Percentiles rank a stretch among this genome's conserved stretches.
These are phyloP conservation scores for Podila verticillata DNA, from an alignment of 192 early-diverging fungal genomes.

Conservation along the genomic window DNA sequence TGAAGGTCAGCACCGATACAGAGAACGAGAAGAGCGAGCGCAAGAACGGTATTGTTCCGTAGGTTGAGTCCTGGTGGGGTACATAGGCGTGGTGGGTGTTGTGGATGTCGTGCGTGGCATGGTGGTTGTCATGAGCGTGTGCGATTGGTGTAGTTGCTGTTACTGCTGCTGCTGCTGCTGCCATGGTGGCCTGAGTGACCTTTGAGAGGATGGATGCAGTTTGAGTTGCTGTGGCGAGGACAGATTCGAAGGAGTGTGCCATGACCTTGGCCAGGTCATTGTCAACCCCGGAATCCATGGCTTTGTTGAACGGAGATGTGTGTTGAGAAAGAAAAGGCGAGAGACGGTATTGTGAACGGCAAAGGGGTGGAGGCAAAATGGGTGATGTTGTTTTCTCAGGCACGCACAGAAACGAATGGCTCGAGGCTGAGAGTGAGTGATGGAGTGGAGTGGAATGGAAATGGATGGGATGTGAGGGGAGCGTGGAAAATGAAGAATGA, in stretches of 20 bases:
- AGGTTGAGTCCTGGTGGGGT: background rate
- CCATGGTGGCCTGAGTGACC: background rate
- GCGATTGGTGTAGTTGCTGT: conserved; percentile 3
- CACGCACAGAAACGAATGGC: no score
- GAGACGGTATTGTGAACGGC: no score
- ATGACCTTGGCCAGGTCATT: background rate
- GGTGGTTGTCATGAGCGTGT: background rate
- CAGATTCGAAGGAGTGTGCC: background rate
- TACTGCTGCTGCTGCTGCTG: conserved; percentile 10
- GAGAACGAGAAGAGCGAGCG: conserved; percentile 41
- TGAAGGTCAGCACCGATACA: conserved; percentile 54
- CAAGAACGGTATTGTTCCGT: conserved; percentile 22
- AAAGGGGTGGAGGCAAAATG: no score
- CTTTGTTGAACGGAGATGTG: background rate
- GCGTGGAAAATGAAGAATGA: background rate
- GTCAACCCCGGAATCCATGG: background rate
- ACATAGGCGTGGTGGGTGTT: background rate
- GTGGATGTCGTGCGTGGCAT: background rate
- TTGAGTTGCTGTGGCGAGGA: background rate
- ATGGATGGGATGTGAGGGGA: background rate
- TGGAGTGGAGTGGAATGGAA: background rate
- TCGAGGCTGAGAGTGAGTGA: background rate
- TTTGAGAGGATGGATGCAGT: conserved; percentile 3
- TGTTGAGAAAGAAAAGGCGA: no score
- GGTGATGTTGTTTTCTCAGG: no score